A percentile compares a stretch with the other conserved stretches of the same genome.
Conservation (phyloP, 495 filamentous ascomycete species). For the Parathielavia appendiculata region DNA sequence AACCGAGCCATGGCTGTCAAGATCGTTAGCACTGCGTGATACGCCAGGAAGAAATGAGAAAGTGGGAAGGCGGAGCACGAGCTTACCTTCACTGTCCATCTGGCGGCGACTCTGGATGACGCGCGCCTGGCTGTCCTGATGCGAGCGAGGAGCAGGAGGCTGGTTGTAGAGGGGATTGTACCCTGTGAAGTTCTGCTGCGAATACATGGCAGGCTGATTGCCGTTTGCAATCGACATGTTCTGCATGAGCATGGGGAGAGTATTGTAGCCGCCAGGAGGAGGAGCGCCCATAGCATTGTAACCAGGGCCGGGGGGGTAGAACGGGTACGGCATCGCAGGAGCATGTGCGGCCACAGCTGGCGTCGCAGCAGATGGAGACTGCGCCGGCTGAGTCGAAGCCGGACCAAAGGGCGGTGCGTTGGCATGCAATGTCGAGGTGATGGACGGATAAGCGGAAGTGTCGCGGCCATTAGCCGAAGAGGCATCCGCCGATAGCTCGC, state of each 20-base stretch:
- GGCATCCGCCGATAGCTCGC: constrained; percentile 55
- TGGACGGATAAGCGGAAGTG: constrained; percentile 46
- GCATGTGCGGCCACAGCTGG: constrained; percentile 35
- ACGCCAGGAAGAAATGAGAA: neutral
- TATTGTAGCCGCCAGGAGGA: constrained; percentile 33
- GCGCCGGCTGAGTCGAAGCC: constrained; percentile 33
- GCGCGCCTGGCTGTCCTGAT: constrained; percentile 62
- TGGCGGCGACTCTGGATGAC: constrained; percentile 64
- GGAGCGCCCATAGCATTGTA: constrained; percentile 25
- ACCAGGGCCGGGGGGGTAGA: constrained; percentile 29
- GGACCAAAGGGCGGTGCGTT: constrained; percentile 68
- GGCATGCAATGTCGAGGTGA: constrained; percentile 69
- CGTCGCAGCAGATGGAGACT: constrained; percentile 28
- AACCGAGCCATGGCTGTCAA: constrained; percentile 60
- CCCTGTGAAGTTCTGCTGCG: constrained; percentile 45
- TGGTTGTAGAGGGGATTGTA: constrained; percentile 42
- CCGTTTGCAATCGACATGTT: constrained; percentile 48
- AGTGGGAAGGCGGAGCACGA: neutral
- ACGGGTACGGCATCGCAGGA: constrained; percentile 36
- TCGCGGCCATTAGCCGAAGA: constrained; percentile 42
- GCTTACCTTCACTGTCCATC: constrained; percentile 58
- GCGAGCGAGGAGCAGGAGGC: constrained; percentile 24
- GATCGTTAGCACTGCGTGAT: neutral
- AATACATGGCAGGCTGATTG: constrained; percentile 38
- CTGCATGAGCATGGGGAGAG: constrained; percentile 58